Base-by-base conservation (phyloP, 179 eudicot species). In the Pouteria campechiana region DNA sequence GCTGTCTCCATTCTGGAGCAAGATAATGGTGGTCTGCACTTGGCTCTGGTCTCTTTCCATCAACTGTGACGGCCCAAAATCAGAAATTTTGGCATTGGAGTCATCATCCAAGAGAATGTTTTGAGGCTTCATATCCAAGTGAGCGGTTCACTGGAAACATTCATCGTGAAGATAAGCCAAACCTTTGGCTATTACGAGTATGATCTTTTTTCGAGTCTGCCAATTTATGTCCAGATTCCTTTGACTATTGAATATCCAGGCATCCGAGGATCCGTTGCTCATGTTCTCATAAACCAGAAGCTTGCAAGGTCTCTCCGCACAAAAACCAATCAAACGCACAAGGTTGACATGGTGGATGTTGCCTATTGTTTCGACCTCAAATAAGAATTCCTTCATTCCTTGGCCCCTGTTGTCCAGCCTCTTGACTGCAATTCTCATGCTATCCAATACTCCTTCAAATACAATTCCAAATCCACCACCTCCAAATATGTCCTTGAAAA, bases 281-380 rank as follows among this genome's bases (percentile, higher is more conserved):
- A 46, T 38, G 20, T 55, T 35, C 44, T 55, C 52, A 23, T 55
- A 55, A 10, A 46, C 52, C 4, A 55, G 32, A 27, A 50, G 55
- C 35, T 35, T 12, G 6, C 28, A 27, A 16, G 44, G 28, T 19
- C 38, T 38, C 28, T 50, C 24, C 13, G 31, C 55, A 12, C 55
- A 50, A 37, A 36, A 24, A 25, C 55, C 39, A 31, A 46, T 46
- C 32, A 46, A 32, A 20, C 39, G 18, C 17, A 46, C 51, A 25
- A 46, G 32, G 23, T 46, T 46, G 38, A 46, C 38, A 19, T 46
- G 51, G 39, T 46, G 39, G 32, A 46, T 46, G 38, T n/a, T 46
- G 0, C 51, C 51, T 17, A 46, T 46, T 11, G 51, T 17, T 39
- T 46, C 51, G 17, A 46, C 51, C 23, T 46, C 25, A 2, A 39